A percentile compares a stretch with the other conserved stretches of the same genome.
Evolutionary conservation across 2,329 filamentous ascomycete species (phyloP).

Genomic region (Cordyceps cicadae): DNA sequence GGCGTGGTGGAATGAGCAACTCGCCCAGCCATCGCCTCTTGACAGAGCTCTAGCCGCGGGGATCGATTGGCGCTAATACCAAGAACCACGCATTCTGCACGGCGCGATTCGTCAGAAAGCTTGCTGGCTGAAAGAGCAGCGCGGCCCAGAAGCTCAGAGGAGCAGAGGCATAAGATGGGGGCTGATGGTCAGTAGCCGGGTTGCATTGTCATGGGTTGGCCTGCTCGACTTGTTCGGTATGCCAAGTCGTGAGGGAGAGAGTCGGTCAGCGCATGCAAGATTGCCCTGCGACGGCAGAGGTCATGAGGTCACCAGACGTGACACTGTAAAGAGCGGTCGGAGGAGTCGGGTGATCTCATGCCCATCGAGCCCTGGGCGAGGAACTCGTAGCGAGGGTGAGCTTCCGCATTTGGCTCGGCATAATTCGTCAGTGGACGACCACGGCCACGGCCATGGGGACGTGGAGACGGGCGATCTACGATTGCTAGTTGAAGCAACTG

Average conservation of each 20-base stretch:
- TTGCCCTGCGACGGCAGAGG: background rate
- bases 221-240: background rate
- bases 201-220: slow-evolving; percentile 3
- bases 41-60: background rate
- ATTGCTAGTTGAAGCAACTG: slow-evolving; percentile 2
- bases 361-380: background rate
- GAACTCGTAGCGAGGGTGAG: background rate
- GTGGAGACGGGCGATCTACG: slow-evolving; percentile 1
- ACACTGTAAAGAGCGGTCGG: background rate
- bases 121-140: slow-evolving; percentile 1
- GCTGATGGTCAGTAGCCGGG: background rate
- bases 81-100: background rate
- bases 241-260: background rate
- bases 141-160: background rate
- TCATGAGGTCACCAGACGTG: background rate
- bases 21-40: background rate
- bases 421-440: background rate
- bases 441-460: background rate
- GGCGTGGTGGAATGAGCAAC: background rate
- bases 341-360: slow-evolving; percentile 5
- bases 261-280: background rate
- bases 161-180: background rate
- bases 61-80: background rate
- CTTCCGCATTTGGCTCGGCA: slow-evolving; percentile 1
- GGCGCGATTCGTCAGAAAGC: slow-evolving; percentile 3